phyloP scores from a whole-genome alignment of 129 eudicot species.

The Chrysanthemum seticuspe region DNA sequence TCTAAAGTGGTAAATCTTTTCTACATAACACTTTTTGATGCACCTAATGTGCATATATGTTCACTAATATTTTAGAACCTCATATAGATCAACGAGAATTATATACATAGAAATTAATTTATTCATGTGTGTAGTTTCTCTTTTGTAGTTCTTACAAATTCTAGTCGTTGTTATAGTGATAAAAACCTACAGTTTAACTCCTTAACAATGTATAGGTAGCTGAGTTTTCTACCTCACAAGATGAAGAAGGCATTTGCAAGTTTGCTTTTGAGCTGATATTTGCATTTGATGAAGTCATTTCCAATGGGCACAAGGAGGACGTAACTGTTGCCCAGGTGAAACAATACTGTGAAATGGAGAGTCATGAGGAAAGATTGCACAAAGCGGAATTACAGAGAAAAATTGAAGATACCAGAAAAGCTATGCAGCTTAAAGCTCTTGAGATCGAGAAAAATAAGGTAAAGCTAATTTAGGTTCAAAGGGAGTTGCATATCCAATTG shows the following conservation, averaged over 20 bases:
- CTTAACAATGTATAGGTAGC: constrained; percentile 79
- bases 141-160: neutral
- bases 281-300: constrained; percentile 94
- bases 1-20: constrained; percentile 67
- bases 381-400: constrained; percentile 69
- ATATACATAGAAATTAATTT: too few relatives aligned
- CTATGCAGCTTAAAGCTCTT: constrained; percentile 87
- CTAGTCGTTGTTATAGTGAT: neutral
- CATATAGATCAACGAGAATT: too few relatives aligned
- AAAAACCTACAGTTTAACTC: constrained; percentile 24
- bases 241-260: constrained; percentile 92
- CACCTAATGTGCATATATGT: too few relatives aligned
- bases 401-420: constrained; percentile 83
- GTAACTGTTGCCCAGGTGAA: constrained; percentile 91
- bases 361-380: constrained; percentile 90
- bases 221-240: constrained; percentile 77
- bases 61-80: too few relatives aligned
- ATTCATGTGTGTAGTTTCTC: too few relatives aligned
- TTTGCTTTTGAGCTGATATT: constrained; percentile 91
- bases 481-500: neutral
- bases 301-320: constrained; percentile 91
- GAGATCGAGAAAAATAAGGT: constrained; percentile 95
- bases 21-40: too few relatives aligned
- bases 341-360: constrained; percentile 97
- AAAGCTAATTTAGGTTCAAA: constrained; percentile 20